Percentiles rank a stretch among this genome's conserved stretches.
Evolutionary conservation across 2,329 filamentous ascomycete species (phyloP).

Genomic region (Magnaporthales sp.): DNA sequence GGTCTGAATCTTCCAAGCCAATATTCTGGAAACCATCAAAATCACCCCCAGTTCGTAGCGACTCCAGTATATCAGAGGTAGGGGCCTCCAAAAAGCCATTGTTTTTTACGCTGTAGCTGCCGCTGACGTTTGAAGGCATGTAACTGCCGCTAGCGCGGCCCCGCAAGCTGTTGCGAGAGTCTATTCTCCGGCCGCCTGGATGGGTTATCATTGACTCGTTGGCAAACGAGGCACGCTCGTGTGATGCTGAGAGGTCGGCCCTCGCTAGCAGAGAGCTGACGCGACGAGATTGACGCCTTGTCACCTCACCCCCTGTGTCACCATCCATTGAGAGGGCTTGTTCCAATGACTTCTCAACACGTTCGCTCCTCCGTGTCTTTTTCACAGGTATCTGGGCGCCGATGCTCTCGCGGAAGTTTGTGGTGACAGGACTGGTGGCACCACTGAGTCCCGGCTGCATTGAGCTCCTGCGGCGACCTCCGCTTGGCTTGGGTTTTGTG

Average conservation of each 20-base stretch:
- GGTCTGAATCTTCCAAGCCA: slow-evolving; percentile 61
- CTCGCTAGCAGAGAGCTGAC: slow-evolving; percentile 88
- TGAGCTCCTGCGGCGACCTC: slow-evolving; percentile 48
- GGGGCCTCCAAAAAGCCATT: slow-evolving; percentile 61
- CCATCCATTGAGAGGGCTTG: slow-evolving; percentile 65
- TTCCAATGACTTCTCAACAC: slow-evolving; percentile 43
- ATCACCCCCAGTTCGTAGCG: slow-evolving; percentile 51
- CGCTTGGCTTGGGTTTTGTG: slow-evolving; percentile 34
- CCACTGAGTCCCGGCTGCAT: slow-evolving; percentile 67
- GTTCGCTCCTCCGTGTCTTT: slow-evolving; percentile 42
- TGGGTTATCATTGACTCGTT: slow-evolving; percentile 45
- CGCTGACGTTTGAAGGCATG: slow-evolving; percentile 23
- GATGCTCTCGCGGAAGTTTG: slow-evolving; percentile 69
- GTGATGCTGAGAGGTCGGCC: slow-evolving; percentile 76
- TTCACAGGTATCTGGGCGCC: slow-evolving; percentile 49
- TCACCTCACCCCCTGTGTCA: slow-evolving; percentile 46
- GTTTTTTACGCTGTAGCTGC: slow-evolving; percentile 35
- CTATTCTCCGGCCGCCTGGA: slow-evolving; percentile 48
- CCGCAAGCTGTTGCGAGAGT: slow-evolving; percentile 65
- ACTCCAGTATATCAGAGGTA: slow-evolving; percentile 61
- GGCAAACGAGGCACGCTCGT: slow-evolving; percentile 71
- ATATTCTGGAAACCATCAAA: slow-evolving; percentile 64
- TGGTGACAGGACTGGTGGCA: slow-evolving; percentile 65
- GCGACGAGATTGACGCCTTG: slow-evolving; percentile 58
- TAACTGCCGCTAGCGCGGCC: slow-evolving; percentile 50